Evolutionary conservation across 768 basidiomycete genomes (phyloP).

Genomic region (Rhizopogon vinicolor): DNA sequence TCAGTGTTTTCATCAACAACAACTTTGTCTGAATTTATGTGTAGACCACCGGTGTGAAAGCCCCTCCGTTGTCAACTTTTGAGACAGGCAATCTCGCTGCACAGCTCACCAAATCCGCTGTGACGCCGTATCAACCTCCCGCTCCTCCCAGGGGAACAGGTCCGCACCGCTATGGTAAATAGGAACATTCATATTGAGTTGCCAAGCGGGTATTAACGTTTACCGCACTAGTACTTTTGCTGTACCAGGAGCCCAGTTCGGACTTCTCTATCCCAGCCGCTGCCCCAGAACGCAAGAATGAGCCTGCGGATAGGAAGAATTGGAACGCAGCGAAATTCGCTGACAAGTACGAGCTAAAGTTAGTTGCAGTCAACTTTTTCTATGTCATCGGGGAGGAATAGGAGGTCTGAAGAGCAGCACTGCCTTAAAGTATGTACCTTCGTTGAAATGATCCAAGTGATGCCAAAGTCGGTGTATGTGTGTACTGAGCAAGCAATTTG

Average conservation of each 20-base stretch:
- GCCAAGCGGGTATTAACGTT: background rate
- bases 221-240: constrained; percentile 40
- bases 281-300: constrained; percentile 41
- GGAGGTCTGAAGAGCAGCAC: background rate
- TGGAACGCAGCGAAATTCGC: constrained; percentile 59
- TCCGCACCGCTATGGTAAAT: constrained; percentile 53
- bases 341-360: constrained; percentile 42
- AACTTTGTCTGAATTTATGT: background rate
- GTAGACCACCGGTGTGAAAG: constrained; percentile 36
- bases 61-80: constrained; percentile 25
- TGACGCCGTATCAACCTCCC: constrained; percentile 55
- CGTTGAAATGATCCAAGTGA: background rate
- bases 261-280: constrained; percentile 37
- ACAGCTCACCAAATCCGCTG: constrained; percentile 39
- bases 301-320: constrained; percentile 39
- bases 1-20: constrained; percentile 17
- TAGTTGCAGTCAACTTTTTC: constrained; percentile 60
- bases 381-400: constrained; percentile 28
- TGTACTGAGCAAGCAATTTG: no score
- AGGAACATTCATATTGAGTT: background rate
- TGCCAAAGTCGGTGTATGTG: background rate
- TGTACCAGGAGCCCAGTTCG: constrained; percentile 53
- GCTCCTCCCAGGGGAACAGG: constrained; percentile 51
- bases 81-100: constrained; percentile 31
- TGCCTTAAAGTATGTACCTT: no score